Percentiles rank a stretch among this genome's conserved stretches.
Evolutionary conservation across 179 eudicot genomes (phyloP).

Genomic region (Gypsophila paniculata): DNA sequence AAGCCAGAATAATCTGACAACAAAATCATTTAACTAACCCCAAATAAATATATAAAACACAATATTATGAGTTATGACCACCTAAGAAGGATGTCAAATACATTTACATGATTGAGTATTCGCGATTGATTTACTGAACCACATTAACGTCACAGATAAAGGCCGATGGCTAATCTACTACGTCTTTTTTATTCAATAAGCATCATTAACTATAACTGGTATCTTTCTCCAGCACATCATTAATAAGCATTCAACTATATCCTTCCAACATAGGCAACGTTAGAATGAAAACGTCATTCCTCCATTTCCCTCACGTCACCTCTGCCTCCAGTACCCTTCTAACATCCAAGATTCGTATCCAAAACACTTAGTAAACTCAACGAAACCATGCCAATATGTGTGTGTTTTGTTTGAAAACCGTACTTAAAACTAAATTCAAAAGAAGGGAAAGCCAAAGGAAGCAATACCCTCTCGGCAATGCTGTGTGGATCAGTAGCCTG

Average conservation of each 20-base stretch:
- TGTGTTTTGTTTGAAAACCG: no score
- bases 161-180: no score
- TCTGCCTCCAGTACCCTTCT: background rate
- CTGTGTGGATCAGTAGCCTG: constrained; percentile 99
- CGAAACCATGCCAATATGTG: constrained; percentile 6
- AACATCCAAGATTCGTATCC: background rate
- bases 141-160: background rate
- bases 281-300: background rate
- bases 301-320: background rate
- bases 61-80: background rate
- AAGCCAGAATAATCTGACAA: background rate
- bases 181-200: no score
- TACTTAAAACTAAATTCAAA: no score
- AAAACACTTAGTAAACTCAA: background rate
- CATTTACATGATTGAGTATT: background rate
- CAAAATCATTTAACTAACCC: background rate
- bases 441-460: no score
- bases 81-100: background rate
- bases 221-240: background rate
- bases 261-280: background rate
- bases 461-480: constrained; percentile 99
- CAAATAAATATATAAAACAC: background rate
- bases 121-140: background rate
- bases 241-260: background rate
- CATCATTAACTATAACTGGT: background rate